phyloP scores from a whole-genome alignment of 805 yeast species.

The Hanseniaspora jakobsenii region DNA sequence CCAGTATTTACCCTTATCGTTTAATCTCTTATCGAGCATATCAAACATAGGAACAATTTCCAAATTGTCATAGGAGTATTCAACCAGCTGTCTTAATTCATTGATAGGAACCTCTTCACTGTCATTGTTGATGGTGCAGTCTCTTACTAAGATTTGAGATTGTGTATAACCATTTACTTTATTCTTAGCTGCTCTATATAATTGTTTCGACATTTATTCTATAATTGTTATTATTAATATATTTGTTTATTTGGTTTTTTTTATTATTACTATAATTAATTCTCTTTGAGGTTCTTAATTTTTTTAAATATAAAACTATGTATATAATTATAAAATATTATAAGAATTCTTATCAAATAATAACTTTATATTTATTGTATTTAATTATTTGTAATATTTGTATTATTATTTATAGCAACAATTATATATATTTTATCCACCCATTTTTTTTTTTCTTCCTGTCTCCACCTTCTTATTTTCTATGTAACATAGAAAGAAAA shows the following conservation, averaged over 20 bases:
- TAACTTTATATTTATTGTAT: too few species aligned
- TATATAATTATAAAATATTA: too few species aligned
- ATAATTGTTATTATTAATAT: not conserved
- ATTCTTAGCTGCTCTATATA: constrained; percentile 76
- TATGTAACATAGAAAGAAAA: too few species aligned
- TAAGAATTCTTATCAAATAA: too few species aligned
- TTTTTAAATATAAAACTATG: too few species aligned
- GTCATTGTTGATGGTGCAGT: constrained; percentile 75
- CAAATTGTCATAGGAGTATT: constrained; percentile 54
- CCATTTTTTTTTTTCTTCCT: too few species aligned
- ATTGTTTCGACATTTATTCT: constrained; percentile 52
- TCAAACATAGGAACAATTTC: constrained; percentile 87
- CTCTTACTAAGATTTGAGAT: constrained; percentile 77
- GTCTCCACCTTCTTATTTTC: too few species aligned
- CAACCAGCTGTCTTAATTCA: constrained; percentile 75
- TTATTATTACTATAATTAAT: too few species aligned
- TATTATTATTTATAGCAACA: too few species aligned
- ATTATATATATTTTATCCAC: too few species aligned
- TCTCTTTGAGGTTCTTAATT: too few species aligned
- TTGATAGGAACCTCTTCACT: constrained; percentile 68
- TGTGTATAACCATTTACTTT: constrained; percentile 66
- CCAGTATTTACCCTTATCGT: constrained; percentile 96
- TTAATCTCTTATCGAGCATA: constrained; percentile 79
- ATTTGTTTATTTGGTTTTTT: not conserved
- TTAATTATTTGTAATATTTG: too few species aligned